Evolutionary conservation across 768 basidiomycete species (phyloP).

Genomic region (Kwoniella sp.): DNA sequence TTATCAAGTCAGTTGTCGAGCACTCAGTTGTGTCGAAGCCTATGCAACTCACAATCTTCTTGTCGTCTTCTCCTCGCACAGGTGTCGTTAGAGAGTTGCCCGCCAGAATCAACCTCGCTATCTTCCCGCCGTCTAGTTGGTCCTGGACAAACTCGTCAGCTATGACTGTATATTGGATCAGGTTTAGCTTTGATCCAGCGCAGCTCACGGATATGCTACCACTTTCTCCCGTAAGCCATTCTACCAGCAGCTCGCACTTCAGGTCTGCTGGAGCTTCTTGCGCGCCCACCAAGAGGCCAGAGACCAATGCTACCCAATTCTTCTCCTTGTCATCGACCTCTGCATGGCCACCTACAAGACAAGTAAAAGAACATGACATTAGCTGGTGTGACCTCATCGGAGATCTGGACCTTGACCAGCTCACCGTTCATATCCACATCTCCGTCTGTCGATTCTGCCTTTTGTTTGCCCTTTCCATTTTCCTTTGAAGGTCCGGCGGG

Average conservation of each 20-base stretch:
- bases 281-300: conserved; percentile 79
- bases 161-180: background rate
- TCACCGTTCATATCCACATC: conserved; percentile 73
- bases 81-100: conserved; percentile 79
- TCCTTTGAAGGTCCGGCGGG: conserved; percentile 33
- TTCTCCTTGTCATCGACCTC: conserved; percentile 20
- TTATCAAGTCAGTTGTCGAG: conserved; percentile 8
- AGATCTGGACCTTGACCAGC: conserved; percentile 52
- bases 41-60: conserved; percentile 50
- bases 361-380: background rate
- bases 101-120: conserved; percentile 83
- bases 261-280: conserved; percentile 60
- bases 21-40: background rate
- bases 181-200: background rate
- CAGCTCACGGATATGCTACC: conserved; percentile 63
- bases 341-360: background rate
- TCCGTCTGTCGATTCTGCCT: conserved; percentile 22
- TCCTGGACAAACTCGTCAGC: conserved; percentile 57
- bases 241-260: conserved; percentile 80
- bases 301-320: conserved; percentile 78
- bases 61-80: conserved; percentile 56
- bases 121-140: conserved; percentile 67
- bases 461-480: conserved; percentile 34
- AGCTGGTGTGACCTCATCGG: too few relatives aligned
- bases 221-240: conserved; percentile 82